Base-by-base conservation (phyloP, 176 grass and related monocot genomes). In the Poa pratensis region DNA sequence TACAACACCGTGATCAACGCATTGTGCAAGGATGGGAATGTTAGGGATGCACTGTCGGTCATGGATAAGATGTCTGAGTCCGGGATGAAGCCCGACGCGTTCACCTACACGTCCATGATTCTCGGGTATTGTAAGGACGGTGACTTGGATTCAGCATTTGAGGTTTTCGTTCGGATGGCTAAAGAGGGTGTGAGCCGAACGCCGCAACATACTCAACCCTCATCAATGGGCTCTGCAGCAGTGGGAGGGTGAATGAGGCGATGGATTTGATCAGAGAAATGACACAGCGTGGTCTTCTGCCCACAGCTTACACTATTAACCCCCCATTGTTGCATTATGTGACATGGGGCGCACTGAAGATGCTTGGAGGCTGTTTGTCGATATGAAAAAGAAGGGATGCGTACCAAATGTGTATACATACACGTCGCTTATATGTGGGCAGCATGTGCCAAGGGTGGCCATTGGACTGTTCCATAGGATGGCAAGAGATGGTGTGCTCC, bases 401-500 rank as follows among this genome's bases (percentile, higher is more conserved):
- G 22, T 73, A 27, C 90, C 82, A 40, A 93, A 90, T 92, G 85
- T 85, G 14, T 87, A 89, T 37, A 89, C 61, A 49, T 80, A 80
- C 80, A 89, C 88, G 16, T 82, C 89, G 34, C 82, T 94, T 77
- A 91, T 92, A 20, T 74, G 86, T 55, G 90, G 85, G 68, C 34
- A 87, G 17, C 81, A 72, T 75, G 87, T 84, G 76, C 80, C 86
- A 46, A 87, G 85, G 53, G 40, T 92, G 74, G 83, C 86, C 66
- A 66, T 93, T 72, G 85, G 87, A 23, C 83, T 94, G 83, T 93
- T 93, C 81, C 81, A 91, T 73, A 87, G 85, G 35, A 93, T 94
- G 92, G 39, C 77, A 51, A 90, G 72, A 87, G 83, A 82, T 82
- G 87, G 76, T 65, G 20, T 87, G 42, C 28, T 89, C 49, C 76